These are phyloP conservation scores for Blastobotrys raffinosifermentans DNA, from an alignment of 1,139 yeast genomes.

Conservation along the genomic window DNA sequence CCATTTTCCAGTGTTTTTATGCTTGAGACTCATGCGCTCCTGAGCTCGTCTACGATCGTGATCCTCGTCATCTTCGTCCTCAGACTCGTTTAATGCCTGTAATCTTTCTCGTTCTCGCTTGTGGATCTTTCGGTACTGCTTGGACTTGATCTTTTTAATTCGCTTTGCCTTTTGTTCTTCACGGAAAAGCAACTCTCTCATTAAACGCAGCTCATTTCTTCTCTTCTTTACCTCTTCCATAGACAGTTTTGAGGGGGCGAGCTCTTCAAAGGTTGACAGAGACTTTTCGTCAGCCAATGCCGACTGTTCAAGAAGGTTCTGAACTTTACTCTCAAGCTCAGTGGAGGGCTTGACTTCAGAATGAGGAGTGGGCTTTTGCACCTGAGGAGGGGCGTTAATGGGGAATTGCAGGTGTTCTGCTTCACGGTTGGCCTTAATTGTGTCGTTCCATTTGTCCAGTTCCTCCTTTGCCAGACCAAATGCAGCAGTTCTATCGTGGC, in stretches of 20 bases:
- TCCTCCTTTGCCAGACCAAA: slow-evolving; percentile 84
- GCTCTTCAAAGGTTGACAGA: slow-evolving; percentile 79
- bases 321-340: slow-evolving; percentile 64
- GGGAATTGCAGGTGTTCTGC: slow-evolving; percentile 85
- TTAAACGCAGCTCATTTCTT: slow-evolving; percentile 75
- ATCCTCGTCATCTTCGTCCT: slow-evolving; percentile 42
- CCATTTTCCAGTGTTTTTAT: slow-evolving; percentile 78
- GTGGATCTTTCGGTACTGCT: slow-evolving; percentile 77
- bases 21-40: slow-evolving; percentile 88
- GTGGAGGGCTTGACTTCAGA: slow-evolving; percentile 45
- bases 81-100: slow-evolving; percentile 55
- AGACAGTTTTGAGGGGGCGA: slow-evolving; percentile 66
- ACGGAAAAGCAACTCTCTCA: slow-evolving; percentile 95
- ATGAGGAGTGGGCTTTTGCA: slow-evolving; percentile 45
- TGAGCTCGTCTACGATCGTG: slow-evolving; percentile 79
- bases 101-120: slow-evolving; percentile 77
- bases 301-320: slow-evolving; percentile 55
- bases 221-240: slow-evolving; percentile 75
- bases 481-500: slow-evolving; percentile 86
- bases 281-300: slow-evolving; percentile 66
- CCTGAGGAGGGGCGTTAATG: slow-evolving; percentile 44
- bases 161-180: slow-evolving; percentile 89
- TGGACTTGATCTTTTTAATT: slow-evolving; percentile 89
- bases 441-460: slow-evolving; percentile 82
- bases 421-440: slow-evolving; percentile 68